Conservation (phyloP, 140 eudicot genomes). For the Stevia rebaudiana region DNA sequence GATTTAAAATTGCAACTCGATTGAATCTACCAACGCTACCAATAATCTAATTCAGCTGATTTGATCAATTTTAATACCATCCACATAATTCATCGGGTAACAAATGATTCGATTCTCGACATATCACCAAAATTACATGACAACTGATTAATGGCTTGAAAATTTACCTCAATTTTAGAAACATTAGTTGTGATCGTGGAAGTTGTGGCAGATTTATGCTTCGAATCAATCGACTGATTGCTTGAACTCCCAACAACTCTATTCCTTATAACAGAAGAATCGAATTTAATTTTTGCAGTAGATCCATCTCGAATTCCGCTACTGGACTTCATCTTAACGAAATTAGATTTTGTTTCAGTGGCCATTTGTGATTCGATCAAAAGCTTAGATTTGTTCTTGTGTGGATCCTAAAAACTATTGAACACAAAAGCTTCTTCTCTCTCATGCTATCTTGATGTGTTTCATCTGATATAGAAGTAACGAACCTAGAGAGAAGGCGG, state of each 20-base stretch:
- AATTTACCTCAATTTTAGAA: slow-evolving; percentile 46
- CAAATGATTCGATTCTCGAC: not conserved
- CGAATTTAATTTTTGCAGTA: slow-evolving; percentile 47
- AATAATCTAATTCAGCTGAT: too few species aligned
- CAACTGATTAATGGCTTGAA: not conserved
- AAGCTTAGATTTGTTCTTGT: not conserved
- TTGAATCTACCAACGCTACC: not conserved
- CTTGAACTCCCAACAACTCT: slow-evolving; percentile 28
- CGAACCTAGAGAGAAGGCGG: not conserved
- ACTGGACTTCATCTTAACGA: slow-evolving; percentile 32
- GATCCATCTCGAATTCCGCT: slow-evolving; percentile 35
- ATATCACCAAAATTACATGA: not conserved
- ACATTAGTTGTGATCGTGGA: slow-evolving; percentile 16
- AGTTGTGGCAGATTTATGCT: slow-evolving; percentile 25
- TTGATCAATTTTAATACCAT: slow-evolving; percentile 1
- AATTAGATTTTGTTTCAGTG: slow-evolving; percentile 44
- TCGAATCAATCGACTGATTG: slow-evolving; percentile 37
- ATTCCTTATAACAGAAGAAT: slow-evolving; percentile 46
- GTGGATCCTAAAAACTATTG: slow-evolving; percentile 6
- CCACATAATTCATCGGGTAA: not conserved
- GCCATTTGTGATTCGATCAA: slow-evolving; percentile 38
- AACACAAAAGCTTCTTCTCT: not conserved
- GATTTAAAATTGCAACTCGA: not conserved
- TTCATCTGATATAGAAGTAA: not conserved
- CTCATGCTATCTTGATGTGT: not conserved